phyloP scores from a whole-genome alignment of 2,329 filamentous ascomycete genomes.

The Akanthomyces lecanii region DNA sequence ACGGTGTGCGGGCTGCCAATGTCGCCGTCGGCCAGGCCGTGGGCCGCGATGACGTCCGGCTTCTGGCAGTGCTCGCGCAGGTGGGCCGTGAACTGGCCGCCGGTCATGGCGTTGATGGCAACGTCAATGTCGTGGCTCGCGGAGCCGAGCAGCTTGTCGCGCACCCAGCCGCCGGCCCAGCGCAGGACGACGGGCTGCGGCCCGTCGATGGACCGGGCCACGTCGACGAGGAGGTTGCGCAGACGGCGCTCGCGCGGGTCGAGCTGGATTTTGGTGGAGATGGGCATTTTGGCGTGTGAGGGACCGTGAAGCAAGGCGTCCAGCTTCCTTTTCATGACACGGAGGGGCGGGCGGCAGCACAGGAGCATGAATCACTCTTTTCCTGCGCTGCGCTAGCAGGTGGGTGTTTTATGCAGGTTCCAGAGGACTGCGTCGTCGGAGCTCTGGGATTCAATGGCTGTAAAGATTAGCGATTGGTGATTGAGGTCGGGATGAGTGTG shows the following conservation, averaged over 20 bases:
- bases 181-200: conserved; percentile 55
- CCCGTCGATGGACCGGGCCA: conserved; percentile 60
- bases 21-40: conserved; percentile 53
- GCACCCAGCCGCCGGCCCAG: conserved; percentile 84
- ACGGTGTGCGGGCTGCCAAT: conserved; percentile 82
- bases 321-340: conserved; percentile 35
- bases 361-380: conserved; percentile 8
- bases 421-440: conserved; percentile 4
- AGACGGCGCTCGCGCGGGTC: conserved; percentile 68
- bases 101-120: conserved; percentile 82
- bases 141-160: conserved; percentile 72
- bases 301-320: conserved; percentile 25
- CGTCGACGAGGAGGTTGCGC: conserved; percentile 73
- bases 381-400: not conserved
- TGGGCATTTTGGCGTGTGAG: conserved; percentile 21
- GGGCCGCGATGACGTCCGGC: conserved; percentile 56
- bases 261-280: conserved; percentile 44
- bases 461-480: not conserved
- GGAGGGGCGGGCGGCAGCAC: conserved; percentile 7
- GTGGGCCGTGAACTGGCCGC: conserved; percentile 66
- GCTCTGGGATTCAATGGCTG: not conserved
- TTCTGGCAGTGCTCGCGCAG: conserved; percentile 65
- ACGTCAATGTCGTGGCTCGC: conserved; percentile 79
- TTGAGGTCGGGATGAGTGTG: not conserved
- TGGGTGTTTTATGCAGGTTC: not conserved